A percentile compares a stretch with the other conserved stretches of the same genome.
Conservation (phyloP, 441 rosid genomes). For the Corymbia citriodora region DNA sequence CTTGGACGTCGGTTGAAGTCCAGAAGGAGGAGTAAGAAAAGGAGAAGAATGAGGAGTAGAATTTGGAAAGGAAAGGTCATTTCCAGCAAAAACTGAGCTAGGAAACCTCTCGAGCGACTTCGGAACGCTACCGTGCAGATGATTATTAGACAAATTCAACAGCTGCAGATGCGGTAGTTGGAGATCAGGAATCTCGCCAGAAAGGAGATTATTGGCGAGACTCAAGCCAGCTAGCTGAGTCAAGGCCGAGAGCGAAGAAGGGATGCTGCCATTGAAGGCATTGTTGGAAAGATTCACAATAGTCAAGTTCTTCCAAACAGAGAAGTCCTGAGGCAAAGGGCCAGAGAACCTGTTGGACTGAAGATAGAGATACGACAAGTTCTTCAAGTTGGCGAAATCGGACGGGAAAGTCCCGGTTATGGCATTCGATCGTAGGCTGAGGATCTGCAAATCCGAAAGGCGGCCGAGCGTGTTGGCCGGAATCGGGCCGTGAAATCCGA, state of each 20-base stretch:
- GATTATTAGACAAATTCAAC: constrained; percentile 39
- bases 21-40: constrained; percentile 23
- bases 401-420: constrained; percentile 45
- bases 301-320: constrained; percentile 21
- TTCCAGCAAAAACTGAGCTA: constrained; percentile 35
- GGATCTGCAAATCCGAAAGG: constrained; percentile 38
- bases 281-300: constrained; percentile 51
- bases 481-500: constrained; percentile 48
- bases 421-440: constrained; percentile 57
- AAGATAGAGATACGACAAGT: constrained; percentile 41
- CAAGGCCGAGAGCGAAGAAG: constrained; percentile 23
- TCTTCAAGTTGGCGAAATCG: constrained; percentile 42
- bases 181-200: constrained; percentile 32
- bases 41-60: constrained; percentile 22
- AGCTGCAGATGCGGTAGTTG: constrained; percentile 34
- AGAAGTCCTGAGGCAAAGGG: constrained; percentile 14
- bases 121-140: constrained; percentile 47
- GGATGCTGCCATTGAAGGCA: constrained; percentile 49
- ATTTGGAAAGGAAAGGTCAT: constrained; percentile 31
- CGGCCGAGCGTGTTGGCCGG: constrained; percentile 37
- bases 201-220: constrained; percentile 42
- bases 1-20: neutral
- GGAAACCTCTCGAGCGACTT: constrained; percentile 29
- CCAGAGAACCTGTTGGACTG: constrained; percentile 54
- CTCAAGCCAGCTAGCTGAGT: constrained; percentile 28